Evolutionary conservation across 306 rosid species (phyloP), one percentile per base, ranked within the genome.

Genomic region (Medicago arabica): DNA sequence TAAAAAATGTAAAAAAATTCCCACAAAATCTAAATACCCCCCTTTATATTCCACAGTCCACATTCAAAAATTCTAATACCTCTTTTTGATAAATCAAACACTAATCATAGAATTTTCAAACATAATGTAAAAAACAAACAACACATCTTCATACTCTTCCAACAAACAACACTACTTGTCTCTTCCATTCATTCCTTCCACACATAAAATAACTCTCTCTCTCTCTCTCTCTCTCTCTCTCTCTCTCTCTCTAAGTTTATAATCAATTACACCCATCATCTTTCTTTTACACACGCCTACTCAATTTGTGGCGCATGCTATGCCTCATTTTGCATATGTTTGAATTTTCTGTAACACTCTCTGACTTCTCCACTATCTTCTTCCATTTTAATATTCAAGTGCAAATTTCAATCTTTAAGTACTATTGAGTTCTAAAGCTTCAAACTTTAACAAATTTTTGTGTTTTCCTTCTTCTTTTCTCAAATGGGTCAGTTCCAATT

Each of bases 231-330:
- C 58, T 51, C 58, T 51, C 59, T 47, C 19, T 8, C 43, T 72
- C 34, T 44, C 54, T 23, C 36, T 67, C 38, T 17, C 47, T 63
- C 75, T 28, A 21, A 28, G 40, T 53, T 46, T 46, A 53, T 63
- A 66, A 79, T 83, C 81, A 62, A 79, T 76, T 83, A 40, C 72
- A 75, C 79, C 83, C 83, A 83, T 71, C 78, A 81, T 75, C 75
- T 47, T 57, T 34, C 83, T 64, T 67, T 71, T 50, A 41, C 34
- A 43, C 87, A 80, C 84, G 82, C 79, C 59, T 74, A 36, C 83
- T 70, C 71, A 78, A 74, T 74, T 74, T 79, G 76, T 64, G 75
- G 60, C 74, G 86, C 86, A 79, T 65, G 81, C 75, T 46, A 59
- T 14, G 53, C 67, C 55, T 69, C 49, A 53, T 25, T 13, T 66